These are phyloP conservation scores for Blastobotrys arbuscula DNA, from an alignment of 1,139 yeast species.

Conservation along the genomic window DNA sequence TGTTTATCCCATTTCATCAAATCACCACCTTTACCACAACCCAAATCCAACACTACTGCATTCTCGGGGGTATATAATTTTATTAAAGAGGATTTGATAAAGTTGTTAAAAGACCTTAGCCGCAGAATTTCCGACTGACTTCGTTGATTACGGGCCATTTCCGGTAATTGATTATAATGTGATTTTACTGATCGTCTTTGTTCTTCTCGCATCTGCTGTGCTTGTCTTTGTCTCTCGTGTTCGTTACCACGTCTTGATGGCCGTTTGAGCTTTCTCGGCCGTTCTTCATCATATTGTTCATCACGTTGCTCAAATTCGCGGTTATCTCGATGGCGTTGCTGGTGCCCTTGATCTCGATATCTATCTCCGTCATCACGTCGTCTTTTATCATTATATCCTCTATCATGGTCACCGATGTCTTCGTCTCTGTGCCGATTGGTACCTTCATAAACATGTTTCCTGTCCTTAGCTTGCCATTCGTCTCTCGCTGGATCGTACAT, in stretches of 20 bases:
- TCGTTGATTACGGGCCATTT: constrained; percentile 53
- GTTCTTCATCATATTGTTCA: constrained; percentile 7
- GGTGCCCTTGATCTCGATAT: neutral
- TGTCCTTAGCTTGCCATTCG: constrained; percentile 22
- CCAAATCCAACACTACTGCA: constrained; percentile 69
- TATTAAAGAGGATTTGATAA: constrained; percentile 81
- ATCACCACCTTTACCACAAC: constrained; percentile 99
- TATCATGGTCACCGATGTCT: no score
- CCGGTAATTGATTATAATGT: constrained; percentile 81
- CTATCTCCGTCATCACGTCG: neutral
- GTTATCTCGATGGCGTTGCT: neutral
- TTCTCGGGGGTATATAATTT: constrained; percentile 49
- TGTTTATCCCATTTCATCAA: constrained; percentile 81
- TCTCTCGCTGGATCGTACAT: constrained; percentile 35
- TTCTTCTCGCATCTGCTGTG: constrained; percentile 23
- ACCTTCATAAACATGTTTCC: no score
- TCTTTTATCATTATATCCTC: neutral
- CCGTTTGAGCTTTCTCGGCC: constrained; percentile 23
- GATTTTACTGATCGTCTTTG: constrained; percentile 45
- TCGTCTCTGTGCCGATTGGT: no score
- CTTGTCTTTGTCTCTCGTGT: constrained; percentile 22
- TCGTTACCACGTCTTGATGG: constrained; percentile 23
- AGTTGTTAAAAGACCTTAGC: constrained; percentile 83
- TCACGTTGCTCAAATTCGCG: neutral
- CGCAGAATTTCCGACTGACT: constrained; percentile 78